Percentiles rank a stretch among this genome's conserved stretches.
These are phyloP conservation scores for Tylopilus sp. DNA, from an alignment of 768 basidiomycete species.

Conservation along the genomic window DNA sequence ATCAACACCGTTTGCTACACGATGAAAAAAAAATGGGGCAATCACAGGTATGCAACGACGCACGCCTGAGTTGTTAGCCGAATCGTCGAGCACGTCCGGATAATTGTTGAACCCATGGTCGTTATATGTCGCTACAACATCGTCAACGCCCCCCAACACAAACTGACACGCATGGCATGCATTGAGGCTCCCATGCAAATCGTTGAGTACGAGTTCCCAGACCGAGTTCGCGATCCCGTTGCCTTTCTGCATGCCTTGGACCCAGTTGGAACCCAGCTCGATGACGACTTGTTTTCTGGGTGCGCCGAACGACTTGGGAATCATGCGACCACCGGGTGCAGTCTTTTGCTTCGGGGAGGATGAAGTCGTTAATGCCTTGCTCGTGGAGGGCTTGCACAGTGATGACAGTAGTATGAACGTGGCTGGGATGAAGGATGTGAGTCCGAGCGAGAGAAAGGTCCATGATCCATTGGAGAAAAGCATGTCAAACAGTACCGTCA, in stretches of 20 bases:
- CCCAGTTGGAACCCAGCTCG: constrained; percentile 62
- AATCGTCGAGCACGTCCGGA: constrained; percentile 38
- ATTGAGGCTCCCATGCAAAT: constrained; percentile 45
- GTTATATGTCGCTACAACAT: constrained; percentile 49
- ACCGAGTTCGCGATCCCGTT: constrained; percentile 58
- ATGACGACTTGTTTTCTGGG: constrained; percentile 38
- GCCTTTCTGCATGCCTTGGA: constrained; percentile 49
- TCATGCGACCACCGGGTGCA: constrained; percentile 62
- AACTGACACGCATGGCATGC: constrained; percentile 12
- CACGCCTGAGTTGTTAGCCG: constrained; percentile 39
- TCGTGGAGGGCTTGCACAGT: constrained; percentile 58
- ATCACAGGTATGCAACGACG: constrained; percentile 39
- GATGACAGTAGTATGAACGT: constrained; percentile 36
- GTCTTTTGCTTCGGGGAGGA: constrained; percentile 57
- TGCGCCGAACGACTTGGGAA: constrained; percentile 41
- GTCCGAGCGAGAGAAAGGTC: not conserved
- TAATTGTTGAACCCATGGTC: constrained; percentile 47
- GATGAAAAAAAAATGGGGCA: constrained; percentile 21
- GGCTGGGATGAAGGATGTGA: constrained; percentile 1
- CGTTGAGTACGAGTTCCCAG: constrained; percentile 49
- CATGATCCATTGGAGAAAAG: not conserved
- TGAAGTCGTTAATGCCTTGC: constrained; percentile 52
- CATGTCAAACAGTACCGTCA: constrained; percentile 8
- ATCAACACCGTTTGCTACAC: constrained; percentile 42
- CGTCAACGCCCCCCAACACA: not conserved